These are phyloP conservation scores for Leccinum longicurvipes DNA, from an alignment of 768 basidiomycete genomes.

Conservation along the genomic window DNA sequence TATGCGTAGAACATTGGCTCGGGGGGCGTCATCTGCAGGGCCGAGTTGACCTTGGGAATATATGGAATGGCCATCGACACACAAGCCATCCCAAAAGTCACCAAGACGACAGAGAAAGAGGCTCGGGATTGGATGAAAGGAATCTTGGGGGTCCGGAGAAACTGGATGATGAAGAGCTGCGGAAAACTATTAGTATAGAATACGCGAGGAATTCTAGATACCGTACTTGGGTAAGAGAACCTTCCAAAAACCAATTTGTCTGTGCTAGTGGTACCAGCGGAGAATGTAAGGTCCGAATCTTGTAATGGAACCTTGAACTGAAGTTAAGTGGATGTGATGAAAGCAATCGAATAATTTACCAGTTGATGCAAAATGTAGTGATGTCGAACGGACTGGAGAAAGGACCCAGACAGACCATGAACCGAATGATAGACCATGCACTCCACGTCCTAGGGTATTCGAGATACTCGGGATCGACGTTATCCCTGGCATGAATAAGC, in stretches of 20 bases:
- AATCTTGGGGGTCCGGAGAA: slow-evolving; percentile 30
- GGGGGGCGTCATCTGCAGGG: slow-evolving; percentile 27
- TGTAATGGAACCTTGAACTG: slow-evolving; percentile 29
- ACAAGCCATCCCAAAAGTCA: slow-evolving; percentile 32
- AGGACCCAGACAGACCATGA: slow-evolving; percentile 36
- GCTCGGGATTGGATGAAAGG: slow-evolving; percentile 33
- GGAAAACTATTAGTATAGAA: background rate
- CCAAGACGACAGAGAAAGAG: slow-evolving; percentile 23
- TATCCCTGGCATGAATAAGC: slow-evolving; percentile 28
- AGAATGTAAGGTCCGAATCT: slow-evolving; percentile 25
- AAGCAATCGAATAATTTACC: slow-evolving; percentile 14
- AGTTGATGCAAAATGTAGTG: slow-evolving; percentile 30
- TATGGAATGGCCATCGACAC: slow-evolving; percentile 33
- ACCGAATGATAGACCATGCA: slow-evolving; percentile 34
- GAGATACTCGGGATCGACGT: slow-evolving; percentile 37
- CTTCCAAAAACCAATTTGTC: slow-evolving; percentile 37
- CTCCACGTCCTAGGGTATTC: slow-evolving; percentile 30
- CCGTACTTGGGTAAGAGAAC: slow-evolving; percentile 34
- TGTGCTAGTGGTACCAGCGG: slow-evolving; percentile 32
- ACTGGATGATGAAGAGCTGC: slow-evolving; percentile 33
- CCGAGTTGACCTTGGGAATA: slow-evolving; percentile 30
- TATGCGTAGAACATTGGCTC: slow-evolving; percentile 29
- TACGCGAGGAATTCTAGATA: background rate
- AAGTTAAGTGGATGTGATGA: background rate
- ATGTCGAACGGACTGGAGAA: slow-evolving; percentile 37